phyloP scores from a whole-genome alignment of 805 yeast species.

The Metschnikowia lunata region DNA sequence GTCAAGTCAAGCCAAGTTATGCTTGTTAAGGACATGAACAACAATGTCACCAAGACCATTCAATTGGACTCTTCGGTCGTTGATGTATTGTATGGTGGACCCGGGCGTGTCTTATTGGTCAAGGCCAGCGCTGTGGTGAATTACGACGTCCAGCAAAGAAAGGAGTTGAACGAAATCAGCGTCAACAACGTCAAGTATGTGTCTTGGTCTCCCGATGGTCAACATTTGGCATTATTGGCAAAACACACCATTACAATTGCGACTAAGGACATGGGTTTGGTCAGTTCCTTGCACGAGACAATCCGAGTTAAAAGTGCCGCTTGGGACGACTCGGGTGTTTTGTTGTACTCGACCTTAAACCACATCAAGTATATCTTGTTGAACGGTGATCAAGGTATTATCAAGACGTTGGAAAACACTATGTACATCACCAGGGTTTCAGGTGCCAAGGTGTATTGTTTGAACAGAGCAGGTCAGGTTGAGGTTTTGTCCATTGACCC shows the following conservation, averaged over 20 bases:
- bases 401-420: constrained; percentile 87
- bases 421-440: constrained; percentile 71
- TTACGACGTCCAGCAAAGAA: constrained; percentile 91
- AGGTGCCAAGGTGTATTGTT: constrained; percentile 70
- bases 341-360: constrained; percentile 89
- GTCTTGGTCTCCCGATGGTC: constrained; percentile 84
- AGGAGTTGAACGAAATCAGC: constrained; percentile 61
- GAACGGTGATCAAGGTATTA: constrained; percentile 94
- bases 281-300: constrained; percentile 90
- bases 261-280: constrained; percentile 66
- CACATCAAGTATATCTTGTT: constrained; percentile 90
- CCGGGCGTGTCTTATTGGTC: constrained; percentile 77
- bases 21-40: constrained; percentile 78
- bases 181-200: constrained; percentile 83
- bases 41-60: constrained; percentile 76
- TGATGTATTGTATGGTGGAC: constrained; percentile 73
- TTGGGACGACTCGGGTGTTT: constrained; percentile 92
- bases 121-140: constrained; percentile 69
- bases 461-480: constrained; percentile 81
- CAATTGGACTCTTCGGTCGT: constrained; percentile 62
- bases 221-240: constrained; percentile 79
- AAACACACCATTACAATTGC: constrained; percentile 93
- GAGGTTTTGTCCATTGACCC: constrained; percentile 82
- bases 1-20: constrained; percentile 59
- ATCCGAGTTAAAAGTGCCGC: constrained; percentile 95